These are phyloP conservation scores for Scheffersomyces lignicola DNA, from an alignment of 1,139 yeast genomes.

Conservation along the genomic window DNA sequence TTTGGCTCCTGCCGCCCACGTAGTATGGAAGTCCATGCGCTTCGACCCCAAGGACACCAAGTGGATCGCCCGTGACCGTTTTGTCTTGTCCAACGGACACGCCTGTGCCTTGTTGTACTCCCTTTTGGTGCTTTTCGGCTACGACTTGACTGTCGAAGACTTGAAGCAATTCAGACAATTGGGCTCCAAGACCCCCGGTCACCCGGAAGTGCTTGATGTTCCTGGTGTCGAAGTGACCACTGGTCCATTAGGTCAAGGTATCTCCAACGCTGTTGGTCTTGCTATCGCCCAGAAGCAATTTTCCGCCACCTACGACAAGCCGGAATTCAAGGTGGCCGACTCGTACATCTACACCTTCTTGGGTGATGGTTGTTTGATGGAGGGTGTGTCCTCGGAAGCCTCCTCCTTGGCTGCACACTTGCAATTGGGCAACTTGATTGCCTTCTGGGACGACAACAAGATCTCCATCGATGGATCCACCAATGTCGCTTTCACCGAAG, in stretches of 20 bases:
- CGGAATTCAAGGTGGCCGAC: slow-evolving; percentile 70
- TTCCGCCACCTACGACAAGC: slow-evolving; percentile 93
- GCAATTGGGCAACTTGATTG: slow-evolving; percentile 90
- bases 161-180: slow-evolving; percentile 90
- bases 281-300: slow-evolving; percentile 93
- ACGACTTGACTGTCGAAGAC: slow-evolving; percentile 79
- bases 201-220: slow-evolving; percentile 76
- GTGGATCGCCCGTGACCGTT: slow-evolving; percentile 96
- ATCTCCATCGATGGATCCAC: slow-evolving; percentile 97
- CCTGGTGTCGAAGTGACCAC: slow-evolving; percentile 98
- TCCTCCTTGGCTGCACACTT: slow-evolving; percentile 95
- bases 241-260: slow-evolving; percentile 99
- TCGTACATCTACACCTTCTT: slow-evolving; percentile 76
- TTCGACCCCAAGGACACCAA: slow-evolving; percentile 89
- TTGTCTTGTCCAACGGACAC: slow-evolving; percentile 95
- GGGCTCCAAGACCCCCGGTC: slow-evolving; percentile 93
- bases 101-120: slow-evolving; percentile 92
- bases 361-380: slow-evolving; percentile 99
- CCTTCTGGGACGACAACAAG: slow-evolving; percentile 96
- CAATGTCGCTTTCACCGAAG: slow-evolving; percentile 90
- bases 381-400: slow-evolving; percentile 96
- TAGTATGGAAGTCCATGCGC: slow-evolving; percentile 79
- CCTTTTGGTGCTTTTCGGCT: slow-evolving; percentile 83
- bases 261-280: slow-evolving; percentile 93
- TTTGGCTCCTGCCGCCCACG: slow-evolving; percentile 71